A percentile compares a stretch with the other conserved stretches of the same genome.
Conservation (phyloP, 2,329 filamentous ascomycete genomes). For the Chaetothyriales sp. region DNA sequence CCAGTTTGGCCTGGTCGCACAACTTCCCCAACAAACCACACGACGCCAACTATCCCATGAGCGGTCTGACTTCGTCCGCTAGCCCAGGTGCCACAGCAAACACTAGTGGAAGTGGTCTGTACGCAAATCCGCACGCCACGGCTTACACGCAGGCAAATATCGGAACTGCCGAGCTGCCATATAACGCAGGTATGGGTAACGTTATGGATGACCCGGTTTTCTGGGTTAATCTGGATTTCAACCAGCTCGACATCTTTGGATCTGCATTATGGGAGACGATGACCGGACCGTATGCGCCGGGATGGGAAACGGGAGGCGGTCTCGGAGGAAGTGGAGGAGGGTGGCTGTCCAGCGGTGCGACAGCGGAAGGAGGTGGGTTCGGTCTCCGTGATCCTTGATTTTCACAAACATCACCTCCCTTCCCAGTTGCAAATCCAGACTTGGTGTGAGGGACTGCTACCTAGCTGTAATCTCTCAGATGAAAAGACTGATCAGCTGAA, state of each 20-base stretch:
- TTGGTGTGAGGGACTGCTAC: too few relatives aligned
- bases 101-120: conserved; percentile 11
- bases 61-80: not conserved
- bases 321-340: not conserved
- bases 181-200: conserved; percentile 3
- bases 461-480: too few relatives aligned
- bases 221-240: conserved; percentile 18
- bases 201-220: conserved; percentile 16
- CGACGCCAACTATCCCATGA: not conserved
- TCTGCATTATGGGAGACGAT: conserved; percentile 18
- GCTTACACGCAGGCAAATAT: conserved; percentile 15
- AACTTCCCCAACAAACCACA: not conserved
- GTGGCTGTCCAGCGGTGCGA: not conserved
- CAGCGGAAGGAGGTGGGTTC: not conserved
- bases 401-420: not conserved
- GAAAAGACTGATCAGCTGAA: not conserved
- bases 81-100: not conserved
- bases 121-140: conserved; percentile 15
- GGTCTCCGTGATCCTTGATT: not conserved
- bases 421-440: too few relatives aligned
- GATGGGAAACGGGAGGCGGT: not conserved
- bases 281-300: conserved; percentile 14
- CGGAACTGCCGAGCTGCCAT: conserved; percentile 4
- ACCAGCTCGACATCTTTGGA: conserved; percentile 18
- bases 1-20: not conserved